Base-by-base conservation (phyloP, 1,284 basidiomycete genomes). In the Xerocomus nothofagi region DNA sequence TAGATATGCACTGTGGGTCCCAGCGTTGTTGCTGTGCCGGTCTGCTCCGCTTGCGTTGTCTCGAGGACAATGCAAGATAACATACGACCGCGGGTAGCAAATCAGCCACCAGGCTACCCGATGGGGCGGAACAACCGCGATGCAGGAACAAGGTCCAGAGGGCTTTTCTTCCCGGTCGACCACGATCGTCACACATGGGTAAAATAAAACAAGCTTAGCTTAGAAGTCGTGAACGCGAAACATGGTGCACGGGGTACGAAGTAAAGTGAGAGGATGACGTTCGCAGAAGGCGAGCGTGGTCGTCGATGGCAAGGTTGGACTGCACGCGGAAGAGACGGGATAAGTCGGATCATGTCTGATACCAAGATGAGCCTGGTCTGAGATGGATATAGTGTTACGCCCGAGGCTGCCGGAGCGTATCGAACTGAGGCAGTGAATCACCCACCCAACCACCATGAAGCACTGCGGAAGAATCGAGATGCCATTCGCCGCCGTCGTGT, bases 41-140 rank as follows among this genome's bases (percentile, higher is more conserved):
- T 26, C 17, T 4, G 30, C 30, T 54, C 41, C 40, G 29, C 39
- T 10, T 49, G 39, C 24, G 21, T 55, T 44, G 55, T 57, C 37
- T 32, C 15, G 18, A 1, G 2, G 21, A 64, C 57, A 62, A 64
- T 38, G 49, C 51, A 51, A 26, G 39, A 10, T 29, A n/a, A 4
- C 27, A 12, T 15, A 36, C 26, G 34, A 31, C 17, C 26, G 33
- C 42, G 32, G 58, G 37, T 29, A 37, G 38, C 40, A 17, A 20
- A 14, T 23, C 17, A 62, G 39, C 54, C 17, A 44, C 58, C 60
- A 51, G 39, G 37, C 27, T 36, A 20, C 29, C 60, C 41, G 54
- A 39, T 20, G 23, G 26, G n/a, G 45, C 49, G 61, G 55, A 63
- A 59, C 60, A 48, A 58, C 29, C n/a, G 56, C 39, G 45, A 59